Evolutionary conservation across 257 asterid genomes (phyloP).

Genomic region (Paulownia fortunei): DNA sequence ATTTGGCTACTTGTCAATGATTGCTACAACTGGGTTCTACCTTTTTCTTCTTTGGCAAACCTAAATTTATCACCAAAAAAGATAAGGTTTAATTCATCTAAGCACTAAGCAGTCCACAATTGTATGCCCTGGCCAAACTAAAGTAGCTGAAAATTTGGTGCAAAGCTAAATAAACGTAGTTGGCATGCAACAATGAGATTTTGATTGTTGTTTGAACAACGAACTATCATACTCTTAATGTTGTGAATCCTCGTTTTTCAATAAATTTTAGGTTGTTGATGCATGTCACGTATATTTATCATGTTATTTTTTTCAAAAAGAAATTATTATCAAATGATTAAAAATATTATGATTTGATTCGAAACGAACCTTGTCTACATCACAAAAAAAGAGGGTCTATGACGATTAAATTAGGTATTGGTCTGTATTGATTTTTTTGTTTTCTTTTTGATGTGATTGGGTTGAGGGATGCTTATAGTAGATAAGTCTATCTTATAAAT

Average conservation of each 20-base stretch:
- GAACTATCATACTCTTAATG: too few relatives aligned
- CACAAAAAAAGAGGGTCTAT: not conserved
- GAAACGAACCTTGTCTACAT: not conserved
- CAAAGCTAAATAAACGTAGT: not conserved
- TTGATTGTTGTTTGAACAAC: not conserved
- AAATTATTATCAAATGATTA: not conserved
- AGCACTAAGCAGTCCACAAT: not conserved
- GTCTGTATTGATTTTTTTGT: not conserved
- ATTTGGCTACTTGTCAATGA: too few relatives aligned
- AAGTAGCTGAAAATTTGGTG: not conserved
- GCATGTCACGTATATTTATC: not conserved
- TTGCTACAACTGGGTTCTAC: too few relatives aligned
- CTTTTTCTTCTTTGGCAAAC: too few relatives aligned
- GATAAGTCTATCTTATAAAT: not conserved
- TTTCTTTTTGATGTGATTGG: not conserved
- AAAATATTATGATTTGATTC: not conserved
- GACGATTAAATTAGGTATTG: not conserved
- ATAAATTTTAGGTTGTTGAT: not conserved
- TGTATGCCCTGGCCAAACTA: not conserved
- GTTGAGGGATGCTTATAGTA: not conserved
- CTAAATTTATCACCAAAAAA: too few relatives aligned
- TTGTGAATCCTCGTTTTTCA: not conserved
- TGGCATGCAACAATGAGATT: not conserved
- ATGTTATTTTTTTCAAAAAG: not conserved
- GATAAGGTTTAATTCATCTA: too few relatives aligned